phyloP scores from a whole-genome alignment of 495 filamentous ascomycete genomes.

The Aspergillus bertholletiae region DNA sequence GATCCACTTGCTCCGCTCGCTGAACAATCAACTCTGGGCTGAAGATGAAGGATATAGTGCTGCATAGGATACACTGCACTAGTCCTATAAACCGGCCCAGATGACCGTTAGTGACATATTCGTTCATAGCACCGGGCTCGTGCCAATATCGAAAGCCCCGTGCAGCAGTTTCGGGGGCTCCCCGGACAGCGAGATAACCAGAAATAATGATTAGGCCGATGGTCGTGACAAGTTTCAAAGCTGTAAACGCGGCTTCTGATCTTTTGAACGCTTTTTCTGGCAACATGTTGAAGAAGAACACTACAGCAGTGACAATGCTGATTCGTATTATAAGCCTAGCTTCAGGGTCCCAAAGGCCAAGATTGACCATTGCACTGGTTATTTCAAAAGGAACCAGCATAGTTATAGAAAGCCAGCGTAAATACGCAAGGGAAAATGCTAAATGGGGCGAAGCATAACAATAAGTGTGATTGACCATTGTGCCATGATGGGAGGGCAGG shows the following conservation, averaged over 20 bases:
- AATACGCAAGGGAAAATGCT: conserved; percentile 55
- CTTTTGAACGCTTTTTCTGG: conserved; percentile 76
- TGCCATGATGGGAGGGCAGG: conserved; percentile 52
- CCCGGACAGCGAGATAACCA: conserved; percentile 66
- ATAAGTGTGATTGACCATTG: conserved; percentile 53
- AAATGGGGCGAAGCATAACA: conserved; percentile 48
- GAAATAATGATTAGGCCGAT: conserved; percentile 66
- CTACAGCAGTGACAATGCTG: conserved; percentile 62
- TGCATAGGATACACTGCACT: conserved; percentile 58
- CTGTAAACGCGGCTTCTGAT: conserved; percentile 74
- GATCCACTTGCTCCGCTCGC: conserved; percentile 43
- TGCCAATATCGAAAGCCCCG: conserved; percentile 79
- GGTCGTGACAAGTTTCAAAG: conserved; percentile 76
- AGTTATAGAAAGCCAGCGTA: conserved; percentile 56
- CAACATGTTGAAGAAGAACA: conserved; percentile 72
- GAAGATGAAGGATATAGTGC: conserved; percentile 53
- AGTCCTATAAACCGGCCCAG: conserved; percentile 68
- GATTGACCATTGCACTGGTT: conserved; percentile 78
- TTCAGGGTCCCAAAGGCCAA: conserved; percentile 67
- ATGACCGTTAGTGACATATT: conserved; percentile 55
- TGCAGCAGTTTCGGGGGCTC: conserved; percentile 57
- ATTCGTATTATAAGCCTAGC: conserved; percentile 66
- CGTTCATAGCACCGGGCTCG: conserved; percentile 66
- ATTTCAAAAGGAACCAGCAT: conserved; percentile 73
- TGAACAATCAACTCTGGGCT: conserved; percentile 53